Base-by-base conservation (phyloP, 441 rosid species). In the Euphorbia celastroides region DNA sequence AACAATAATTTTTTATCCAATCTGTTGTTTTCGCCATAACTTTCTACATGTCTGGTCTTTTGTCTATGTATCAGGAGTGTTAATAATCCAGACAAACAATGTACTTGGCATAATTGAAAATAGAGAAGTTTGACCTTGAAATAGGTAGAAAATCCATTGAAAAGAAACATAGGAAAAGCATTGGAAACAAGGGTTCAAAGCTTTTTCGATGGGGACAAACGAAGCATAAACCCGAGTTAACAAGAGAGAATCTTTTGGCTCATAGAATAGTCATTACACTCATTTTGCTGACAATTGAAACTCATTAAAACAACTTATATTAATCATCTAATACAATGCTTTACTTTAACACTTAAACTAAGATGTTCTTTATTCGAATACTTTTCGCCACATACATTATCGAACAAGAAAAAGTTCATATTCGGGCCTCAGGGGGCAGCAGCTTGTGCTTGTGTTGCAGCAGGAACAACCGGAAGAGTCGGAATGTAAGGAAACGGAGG, bases 221-320 rank as follows among this genome's bases (percentile, higher is more conserved):
- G 30, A 12, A 17, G 50, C 17, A 11, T 60, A 76, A 65, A n/a
- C 65, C 83, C 82, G 88, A 87, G 5, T 51, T 51, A 82, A 81
- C 81, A 70, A 70, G 76, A 19, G 11, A 2, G 56, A 19, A 51
- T 51, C 56, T 51, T 19, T 51, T 81, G 44, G n/a, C n/a, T n/a
- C n/a, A n/a, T n/a, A n/a, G n/a, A n/a, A n/a, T 34, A 34, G 38
- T 34, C 38, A 34, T 3, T 34, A 9, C 9, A 34, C 38, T 34
- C 5, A 34, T 34, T 34, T 34, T 4, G 38, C 9, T 34, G 4
- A 34, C 9, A 9, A 3, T 34, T 34, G 9, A 34, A 9, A 4
- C 9, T 34, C 9, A 9, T 34, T 34, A 3, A 34, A 34, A 34
- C 38, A 3, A 4, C 38, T 34, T 9, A 34, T 34, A 34, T 34